Percentiles rank a stretch among this genome's conserved stretches.
Evolutionary conservation across 768 basidiomycete genomes (phyloP).

Genomic region (Collybia sordida): DNA sequence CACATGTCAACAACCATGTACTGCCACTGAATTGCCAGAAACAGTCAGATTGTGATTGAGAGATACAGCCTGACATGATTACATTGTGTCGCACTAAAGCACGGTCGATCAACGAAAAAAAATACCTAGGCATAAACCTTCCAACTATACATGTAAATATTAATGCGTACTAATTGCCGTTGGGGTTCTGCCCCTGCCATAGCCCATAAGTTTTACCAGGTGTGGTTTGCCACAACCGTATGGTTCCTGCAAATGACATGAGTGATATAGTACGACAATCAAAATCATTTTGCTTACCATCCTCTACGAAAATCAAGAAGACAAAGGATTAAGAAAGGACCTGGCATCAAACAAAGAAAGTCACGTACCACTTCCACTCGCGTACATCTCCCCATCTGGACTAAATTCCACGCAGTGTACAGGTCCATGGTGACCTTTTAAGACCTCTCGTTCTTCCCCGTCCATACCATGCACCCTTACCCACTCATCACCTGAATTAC

Average conservation of each 20-base stretch:
- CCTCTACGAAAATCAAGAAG: neutral
- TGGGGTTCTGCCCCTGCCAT: conserved; percentile 66
- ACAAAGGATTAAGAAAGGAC: neutral
- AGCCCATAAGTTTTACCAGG: conserved; percentile 91
- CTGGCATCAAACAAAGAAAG: conserved; percentile 10
- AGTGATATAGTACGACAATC: conserved; percentile 1
- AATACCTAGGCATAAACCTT: conserved; percentile 12
- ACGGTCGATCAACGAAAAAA: conserved; percentile 13
- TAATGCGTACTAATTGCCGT: conserved; percentile 35
- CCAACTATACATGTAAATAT: conserved; percentile 19
- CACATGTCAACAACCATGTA: conserved; percentile 6
- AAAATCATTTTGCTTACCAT: neutral
- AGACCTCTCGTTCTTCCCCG: conserved; percentile 86
- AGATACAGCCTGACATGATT: conserved; percentile 9
- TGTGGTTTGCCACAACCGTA: conserved; percentile 96
- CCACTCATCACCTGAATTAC: conserved; percentile 91
- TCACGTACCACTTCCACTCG: conserved; percentile 89
- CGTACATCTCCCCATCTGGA: conserved; percentile 97
- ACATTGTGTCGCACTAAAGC: conserved; percentile 16
- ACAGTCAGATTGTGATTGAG: neutral
- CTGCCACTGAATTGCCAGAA: neutral
- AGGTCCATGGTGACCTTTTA: conserved; percentile 97
- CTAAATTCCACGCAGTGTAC: conserved; percentile 93
- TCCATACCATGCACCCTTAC: conserved; percentile 90
- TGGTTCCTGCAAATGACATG: conserved; percentile 61